Evolutionary conservation across 1,284 basidiomycete genomes (phyloP).

Genomic region (Leccinum laetum): DNA sequence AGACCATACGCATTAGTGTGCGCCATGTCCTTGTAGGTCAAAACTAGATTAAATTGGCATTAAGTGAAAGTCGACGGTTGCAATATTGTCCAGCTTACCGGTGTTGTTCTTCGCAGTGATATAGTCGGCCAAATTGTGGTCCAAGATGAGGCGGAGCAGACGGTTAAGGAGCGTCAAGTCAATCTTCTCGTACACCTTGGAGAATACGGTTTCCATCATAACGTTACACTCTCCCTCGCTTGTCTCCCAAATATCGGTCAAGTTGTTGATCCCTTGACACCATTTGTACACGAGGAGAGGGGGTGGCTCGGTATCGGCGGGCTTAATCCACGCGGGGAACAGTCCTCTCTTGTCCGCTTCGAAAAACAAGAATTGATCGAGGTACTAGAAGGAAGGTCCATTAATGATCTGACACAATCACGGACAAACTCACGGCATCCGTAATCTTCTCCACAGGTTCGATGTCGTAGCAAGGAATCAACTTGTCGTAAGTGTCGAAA

Average conservation of each 20-base stretch:
- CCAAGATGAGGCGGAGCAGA: conserved; percentile 89
- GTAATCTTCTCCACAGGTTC: conserved; percentile 99
- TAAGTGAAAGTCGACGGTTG: not conserved
- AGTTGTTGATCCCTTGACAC: conserved; percentile 93
- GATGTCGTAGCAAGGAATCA: conserved; percentile 98
- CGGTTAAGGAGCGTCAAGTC: conserved; percentile 94
- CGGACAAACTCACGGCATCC: conserved; percentile 67
- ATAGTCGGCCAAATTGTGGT: conserved; percentile 98
- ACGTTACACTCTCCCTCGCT: conserved; percentile 96
- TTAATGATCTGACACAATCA: conserved; percentile 11
- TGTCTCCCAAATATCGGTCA: conserved; percentile 97
- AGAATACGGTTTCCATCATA: conserved; percentile 96
- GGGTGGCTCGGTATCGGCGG: conserved; percentile 94
- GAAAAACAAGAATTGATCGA: conserved; percentile 90
- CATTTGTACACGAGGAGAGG: conserved; percentile 97
- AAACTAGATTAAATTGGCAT: conserved; percentile 39
- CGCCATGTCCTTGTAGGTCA: conserved; percentile 96
- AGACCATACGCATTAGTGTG: conserved; percentile 92
- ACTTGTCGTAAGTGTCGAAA: conserved; percentile 95
- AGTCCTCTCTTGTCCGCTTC: conserved; percentile 96
- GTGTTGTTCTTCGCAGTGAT: conserved; percentile 99
- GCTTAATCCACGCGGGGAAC: conserved; percentile 98
- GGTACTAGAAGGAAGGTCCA: conserved; percentile 52
- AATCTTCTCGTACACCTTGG: conserved; percentile 97
- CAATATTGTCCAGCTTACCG: conserved; percentile 35